Evolutionary conservation across 306 rosid species (phyloP).

Genomic region (Cajanus cajan): DNA sequence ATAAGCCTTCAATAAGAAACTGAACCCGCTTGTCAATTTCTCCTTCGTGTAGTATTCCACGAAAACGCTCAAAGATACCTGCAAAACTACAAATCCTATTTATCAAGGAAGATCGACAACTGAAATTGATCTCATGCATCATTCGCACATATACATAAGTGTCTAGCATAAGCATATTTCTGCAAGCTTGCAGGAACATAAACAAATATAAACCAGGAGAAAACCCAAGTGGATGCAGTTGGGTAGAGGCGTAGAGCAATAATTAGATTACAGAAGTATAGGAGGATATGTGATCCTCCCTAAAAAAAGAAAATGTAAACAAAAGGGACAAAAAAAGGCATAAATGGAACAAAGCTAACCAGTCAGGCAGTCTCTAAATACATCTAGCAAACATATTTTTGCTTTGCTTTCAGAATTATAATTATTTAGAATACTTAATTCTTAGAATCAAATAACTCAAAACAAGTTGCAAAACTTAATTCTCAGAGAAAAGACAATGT

Average conservation of each 20-base stretch:
- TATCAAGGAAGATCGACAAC: background rate
- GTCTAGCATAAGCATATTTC: background rate
- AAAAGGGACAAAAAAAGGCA: background rate
- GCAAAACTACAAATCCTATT: conserved; percentile 10
- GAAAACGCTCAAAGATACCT: conserved; percentile 97
- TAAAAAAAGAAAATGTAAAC: background rate
- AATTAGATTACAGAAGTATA: background rate
- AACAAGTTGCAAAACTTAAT: background rate
- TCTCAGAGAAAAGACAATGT: background rate
- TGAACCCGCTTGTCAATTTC: conserved; percentile 92
- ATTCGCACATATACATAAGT: background rate
- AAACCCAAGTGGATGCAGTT: background rate
- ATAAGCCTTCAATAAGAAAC: conserved; percentile 84
- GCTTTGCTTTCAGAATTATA: background rate
- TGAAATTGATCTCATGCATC: background rate
- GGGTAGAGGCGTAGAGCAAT: background rate
- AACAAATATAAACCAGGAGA: background rate
- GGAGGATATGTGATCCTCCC: background rate
- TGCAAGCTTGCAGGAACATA: background rate
- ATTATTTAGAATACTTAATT: background rate
- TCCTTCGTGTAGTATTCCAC: conserved; percentile 96
- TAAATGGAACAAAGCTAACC: background rate
- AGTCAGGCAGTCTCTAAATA: background rate
- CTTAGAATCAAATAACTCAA: background rate
- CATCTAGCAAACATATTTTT: background rate